These are phyloP conservation scores for Sutorius eximius DNA, from an alignment of 1,284 basidiomycete species.

Conservation along the genomic window DNA sequence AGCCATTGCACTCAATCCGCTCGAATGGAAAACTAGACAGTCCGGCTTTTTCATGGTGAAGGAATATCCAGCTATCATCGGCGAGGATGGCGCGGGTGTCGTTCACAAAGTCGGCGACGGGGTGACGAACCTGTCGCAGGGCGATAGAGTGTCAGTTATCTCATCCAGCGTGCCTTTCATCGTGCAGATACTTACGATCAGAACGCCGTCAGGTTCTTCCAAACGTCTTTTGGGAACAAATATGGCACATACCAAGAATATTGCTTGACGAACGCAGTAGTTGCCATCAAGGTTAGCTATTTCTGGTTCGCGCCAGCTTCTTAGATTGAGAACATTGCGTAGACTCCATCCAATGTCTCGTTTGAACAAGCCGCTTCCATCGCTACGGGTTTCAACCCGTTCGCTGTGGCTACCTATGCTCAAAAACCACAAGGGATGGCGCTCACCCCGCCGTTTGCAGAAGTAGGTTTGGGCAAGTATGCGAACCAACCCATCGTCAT, in stretches of 20 bases:
- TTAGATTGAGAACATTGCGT: background rate
- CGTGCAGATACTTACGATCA: background rate
- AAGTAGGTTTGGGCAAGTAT: conserved; percentile 29
- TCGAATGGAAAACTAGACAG: background rate
- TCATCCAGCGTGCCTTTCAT: background rate
- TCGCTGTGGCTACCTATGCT: background rate
- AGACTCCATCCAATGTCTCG: background rate
- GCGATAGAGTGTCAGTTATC: background rate
- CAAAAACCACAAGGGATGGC: background rate
- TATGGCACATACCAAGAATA: background rate
- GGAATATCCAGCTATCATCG: background rate
- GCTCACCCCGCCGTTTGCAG: conserved; percentile 13
- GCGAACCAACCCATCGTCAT: conserved; percentile 35
- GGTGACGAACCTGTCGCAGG: background rate
- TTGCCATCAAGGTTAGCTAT: background rate
- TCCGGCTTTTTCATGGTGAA: background rate
- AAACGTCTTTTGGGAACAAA: background rate
- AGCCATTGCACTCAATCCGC: background rate
- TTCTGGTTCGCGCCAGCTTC: too few species aligned
- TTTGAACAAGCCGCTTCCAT: background rate
- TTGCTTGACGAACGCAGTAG: background rate
- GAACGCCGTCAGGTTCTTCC: background rate
- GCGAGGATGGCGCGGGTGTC: background rate
- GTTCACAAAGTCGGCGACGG: background rate
- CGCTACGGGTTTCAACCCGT: background rate